Percentiles rank a stretch among this genome's conserved stretches.
These are phyloP conservation scores for Saccharomycopsis hybrid DNA, from an alignment of 1,139 yeast genomes.

Conservation along the genomic window DNA sequence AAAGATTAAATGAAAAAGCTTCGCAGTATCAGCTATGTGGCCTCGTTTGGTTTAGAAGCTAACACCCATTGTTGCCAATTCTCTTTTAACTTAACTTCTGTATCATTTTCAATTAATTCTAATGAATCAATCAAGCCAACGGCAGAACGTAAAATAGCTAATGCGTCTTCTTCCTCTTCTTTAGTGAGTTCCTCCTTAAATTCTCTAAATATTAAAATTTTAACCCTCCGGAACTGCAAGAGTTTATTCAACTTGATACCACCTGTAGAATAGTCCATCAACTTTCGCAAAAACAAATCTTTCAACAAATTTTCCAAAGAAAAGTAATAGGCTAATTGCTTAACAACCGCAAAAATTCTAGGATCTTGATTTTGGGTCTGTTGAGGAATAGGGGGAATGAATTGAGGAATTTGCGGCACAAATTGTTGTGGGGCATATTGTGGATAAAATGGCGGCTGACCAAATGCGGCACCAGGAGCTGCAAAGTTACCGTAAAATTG, in stretches of 20 bases:
- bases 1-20: no score
- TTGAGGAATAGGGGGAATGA: conserved; percentile 17
- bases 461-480: background rate
- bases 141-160: conserved; percentile 34
- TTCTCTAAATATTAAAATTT: conserved; percentile 31
- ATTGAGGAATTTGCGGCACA: conserved; percentile 15
- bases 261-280: conserved; percentile 67
- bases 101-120: conserved; percentile 35
- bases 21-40: no score
- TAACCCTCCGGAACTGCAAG: conserved; percentile 64
- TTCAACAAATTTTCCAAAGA: conserved; percentile 74
- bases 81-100: conserved; percentile 38
- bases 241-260: conserved; percentile 55
- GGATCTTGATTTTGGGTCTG: conserved; percentile 21
- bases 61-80: conserved; percentile 44
- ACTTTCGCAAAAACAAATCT: conserved; percentile 69
- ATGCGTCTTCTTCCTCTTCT: conserved; percentile 33
- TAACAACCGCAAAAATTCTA: conserved; percentile 21
- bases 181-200: conserved; percentile 24
- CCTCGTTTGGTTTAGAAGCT: background rate
- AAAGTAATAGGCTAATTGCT: conserved; percentile 75
- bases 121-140: conserved; percentile 32
- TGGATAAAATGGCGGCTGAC: conserved; percentile 3
- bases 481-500: background rate
- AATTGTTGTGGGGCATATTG: conserved; percentile 1